A percentile compares a stretch with the other conserved stretches of the same genome.
phyloP scores from a whole-genome alignment of 1,284 basidiomycete genomes.

The Porodaedalea pini region DNA sequence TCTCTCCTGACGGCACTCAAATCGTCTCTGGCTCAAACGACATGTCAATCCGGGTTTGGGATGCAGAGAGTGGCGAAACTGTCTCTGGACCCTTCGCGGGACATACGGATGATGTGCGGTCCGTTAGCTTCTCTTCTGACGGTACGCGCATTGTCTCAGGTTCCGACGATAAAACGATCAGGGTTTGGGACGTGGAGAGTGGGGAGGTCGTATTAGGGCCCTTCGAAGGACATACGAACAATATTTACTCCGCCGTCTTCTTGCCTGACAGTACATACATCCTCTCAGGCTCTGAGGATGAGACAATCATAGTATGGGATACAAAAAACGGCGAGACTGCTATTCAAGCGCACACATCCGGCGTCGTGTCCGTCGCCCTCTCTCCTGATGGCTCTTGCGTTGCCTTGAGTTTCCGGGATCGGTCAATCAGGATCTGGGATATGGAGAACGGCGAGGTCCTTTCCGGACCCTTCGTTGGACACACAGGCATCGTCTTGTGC shows the following conservation, averaged over 20 bases:
- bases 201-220: background rate
- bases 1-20: constrained; percentile 20
- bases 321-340: background rate
- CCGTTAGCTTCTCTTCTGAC: constrained; percentile 10
- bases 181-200: constrained; percentile 17
- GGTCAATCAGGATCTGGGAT: constrained; percentile 62
- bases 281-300: constrained; percentile 23
- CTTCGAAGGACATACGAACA: constrained; percentile 9
- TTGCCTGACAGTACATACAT: constrained; percentile 16
- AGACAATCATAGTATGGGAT: constrained; percentile 9
- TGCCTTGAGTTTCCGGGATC: background rate
- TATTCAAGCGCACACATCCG: background rate
- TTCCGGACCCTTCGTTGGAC: constrained; percentile 8
- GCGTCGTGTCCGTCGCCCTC: background rate
- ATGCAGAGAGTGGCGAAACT: background rate
- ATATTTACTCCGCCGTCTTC: constrained; percentile 14
- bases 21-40: constrained; percentile 22
- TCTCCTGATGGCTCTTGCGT: background rate
- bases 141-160: constrained; percentile 19
- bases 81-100: constrained; percentile 4
- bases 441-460: constrained; percentile 38
- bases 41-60: constrained; percentile 19
- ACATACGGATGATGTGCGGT: constrained; percentile 1
- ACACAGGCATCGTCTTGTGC: constrained; percentile 21
- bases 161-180: constrained; percentile 16